phyloP scores from a whole-genome alignment of 2,329 filamentous ascomycete species.

The Nigrospora osmanthi region DNA sequence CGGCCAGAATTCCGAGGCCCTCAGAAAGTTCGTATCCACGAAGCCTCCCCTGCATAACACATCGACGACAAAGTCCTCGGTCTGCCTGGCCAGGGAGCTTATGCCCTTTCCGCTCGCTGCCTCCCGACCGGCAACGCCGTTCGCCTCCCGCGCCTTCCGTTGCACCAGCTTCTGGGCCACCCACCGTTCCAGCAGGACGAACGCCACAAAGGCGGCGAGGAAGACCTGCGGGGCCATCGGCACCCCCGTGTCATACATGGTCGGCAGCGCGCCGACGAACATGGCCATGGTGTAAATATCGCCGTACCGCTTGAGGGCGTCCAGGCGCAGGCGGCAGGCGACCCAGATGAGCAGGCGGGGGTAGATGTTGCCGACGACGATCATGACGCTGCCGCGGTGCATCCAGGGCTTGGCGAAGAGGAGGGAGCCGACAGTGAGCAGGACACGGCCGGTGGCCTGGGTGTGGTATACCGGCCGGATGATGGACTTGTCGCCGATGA shows the following conservation, averaged over 20 bases:
- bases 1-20: no score
- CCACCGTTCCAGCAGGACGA: constrained; percentile 5
- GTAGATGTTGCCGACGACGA: constrained; percentile 6
- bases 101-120: background rate
- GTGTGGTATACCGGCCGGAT: constrained; percentile 5
- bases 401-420: background rate
- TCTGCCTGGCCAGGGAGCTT: background rate
- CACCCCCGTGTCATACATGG: constrained; percentile 4
- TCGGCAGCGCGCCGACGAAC: constrained; percentile 4
- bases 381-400: constrained; percentile 2
- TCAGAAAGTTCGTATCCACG: background rate
- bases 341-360: constrained; percentile 3
- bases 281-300: constrained; percentile 6
- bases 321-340: background rate
- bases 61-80: background rate
- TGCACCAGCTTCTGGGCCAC: background rate
- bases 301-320: background rate
- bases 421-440: background rate
- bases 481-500: constrained; percentile 3
- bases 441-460: background rate
- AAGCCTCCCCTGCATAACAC: background rate
- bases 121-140: background rate
- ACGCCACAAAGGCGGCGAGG: background rate
- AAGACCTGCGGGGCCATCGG: constrained; percentile 3
- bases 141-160: background rate